Evolutionary conservation across 2,329 filamentous ascomycete species (phyloP), one percentile per base, ranked within the genome.

Genomic region (Leptoxyphium fumago): DNA sequence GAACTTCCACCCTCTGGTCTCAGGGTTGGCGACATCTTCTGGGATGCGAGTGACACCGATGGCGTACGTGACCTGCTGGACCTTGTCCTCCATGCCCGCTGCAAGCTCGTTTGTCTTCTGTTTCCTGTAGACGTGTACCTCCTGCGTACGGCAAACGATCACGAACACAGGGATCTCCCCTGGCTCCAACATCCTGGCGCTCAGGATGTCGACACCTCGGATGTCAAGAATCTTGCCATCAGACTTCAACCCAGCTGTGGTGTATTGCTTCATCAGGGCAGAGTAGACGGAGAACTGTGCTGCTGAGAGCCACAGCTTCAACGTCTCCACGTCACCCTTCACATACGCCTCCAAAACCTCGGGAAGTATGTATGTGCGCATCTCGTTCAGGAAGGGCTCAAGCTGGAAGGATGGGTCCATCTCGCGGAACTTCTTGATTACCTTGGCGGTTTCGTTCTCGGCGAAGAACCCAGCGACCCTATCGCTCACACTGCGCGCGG

Each of bases 331-430:
- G 55, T 98, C 91, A 39, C 88, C 91, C 72, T 94, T 96, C 57
- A 98, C 91, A 56, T 98, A 98, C 18, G 91, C 91, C 60, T 98
- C 91, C 14, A 98, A 75, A 2, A 96, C 91, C 66, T 98, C 91
- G 7, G 91, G 91, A 1, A 98, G 74, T 44, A 98, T 96, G 65
- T 96, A 98, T 66, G 96, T 89, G 62, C 91, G 84, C 66, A 98
- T 84, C 57, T 98, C 91, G 52, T 84, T 82, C 42, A 96, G 68
- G 71, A 96, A 98, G 0, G 87, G 84, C 64, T 98, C 91, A 54
- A 94, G 76, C 61, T 95, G 86, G 73, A 98, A 98, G 52, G 74
- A 75, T 5, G 91, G 89, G 55, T 98, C 91, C 78, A 96, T 95
- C 55, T 88, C 77, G 40, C 89, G 81, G 73, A 98, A 94, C 64